A percentile compares a stretch with the other conserved stretches of the same genome.
Evolutionary conservation across 192 early-diverging fungal genomes (phyloP).

Genomic region (Oehlia diaphana): DNA sequence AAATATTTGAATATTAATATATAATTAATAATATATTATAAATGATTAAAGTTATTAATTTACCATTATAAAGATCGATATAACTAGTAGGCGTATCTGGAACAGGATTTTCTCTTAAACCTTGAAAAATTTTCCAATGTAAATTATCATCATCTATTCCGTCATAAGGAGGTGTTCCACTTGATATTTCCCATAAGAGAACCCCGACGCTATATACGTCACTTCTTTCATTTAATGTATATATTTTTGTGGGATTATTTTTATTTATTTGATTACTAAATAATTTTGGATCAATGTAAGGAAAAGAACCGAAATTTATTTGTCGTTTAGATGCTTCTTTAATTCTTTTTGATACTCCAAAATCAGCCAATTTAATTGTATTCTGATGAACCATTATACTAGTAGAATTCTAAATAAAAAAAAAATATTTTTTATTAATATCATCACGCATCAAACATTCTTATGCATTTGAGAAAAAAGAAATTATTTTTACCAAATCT

Average conservation of each 20-base stretch:
- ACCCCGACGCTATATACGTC: background rate
- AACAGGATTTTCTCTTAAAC: background rate
- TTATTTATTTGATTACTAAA: background rate
- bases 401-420: background rate
- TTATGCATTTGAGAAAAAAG: background rate
- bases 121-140: background rate
- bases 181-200: background rate
- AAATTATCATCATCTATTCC: background rate
- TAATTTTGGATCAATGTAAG: background rate
- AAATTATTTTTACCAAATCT: background rate
- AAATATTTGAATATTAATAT: background rate
- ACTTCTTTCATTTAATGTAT: background rate
- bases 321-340: background rate
- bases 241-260: background rate
- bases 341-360: background rate
- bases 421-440: background rate
- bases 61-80: background rate
- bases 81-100: background rate
- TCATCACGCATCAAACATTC: background rate
- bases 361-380: background rate
- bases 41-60: background rate
- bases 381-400: background rate
- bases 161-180: background rate
- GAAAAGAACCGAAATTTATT: background rate
- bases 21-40: background rate